These are phyloP conservation scores for Candida gorgasii DNA, from an alignment of 805 yeast species.

Conservation along the genomic window DNA sequence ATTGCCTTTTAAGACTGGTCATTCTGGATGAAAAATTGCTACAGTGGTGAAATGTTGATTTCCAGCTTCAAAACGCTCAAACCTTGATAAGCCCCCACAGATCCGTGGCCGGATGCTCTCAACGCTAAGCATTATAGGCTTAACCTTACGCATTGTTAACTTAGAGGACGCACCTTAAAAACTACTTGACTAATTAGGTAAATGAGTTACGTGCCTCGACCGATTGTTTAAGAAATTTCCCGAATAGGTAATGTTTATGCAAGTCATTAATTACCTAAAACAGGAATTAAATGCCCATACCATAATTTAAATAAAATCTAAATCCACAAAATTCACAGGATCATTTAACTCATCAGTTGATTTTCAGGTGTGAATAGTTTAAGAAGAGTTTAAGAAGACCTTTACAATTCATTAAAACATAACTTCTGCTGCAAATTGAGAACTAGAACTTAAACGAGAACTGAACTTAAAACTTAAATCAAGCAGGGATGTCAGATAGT, in stretches of 20 bases:
- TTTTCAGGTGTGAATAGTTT: not conserved
- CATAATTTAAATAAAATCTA: not conserved
- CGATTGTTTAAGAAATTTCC: conserved; percentile 3
- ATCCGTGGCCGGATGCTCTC: no score
- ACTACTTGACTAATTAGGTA: conserved; percentile 1
- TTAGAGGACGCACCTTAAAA: not conserved
- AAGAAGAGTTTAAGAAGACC: not conserved
- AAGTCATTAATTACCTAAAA: conserved; percentile 7
- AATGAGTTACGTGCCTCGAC: not conserved
- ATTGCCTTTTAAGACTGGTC: no score
- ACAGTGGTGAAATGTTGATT: no score
- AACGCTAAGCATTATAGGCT: no score
- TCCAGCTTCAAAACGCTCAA: no score
- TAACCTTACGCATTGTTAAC: no score
- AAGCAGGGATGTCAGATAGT: conserved; percentile 3
- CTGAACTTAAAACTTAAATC: no score
- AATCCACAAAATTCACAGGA: conserved; percentile 1
- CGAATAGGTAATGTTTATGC: conserved; percentile 4
- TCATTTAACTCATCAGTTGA: not conserved
- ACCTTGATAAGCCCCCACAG: no score
- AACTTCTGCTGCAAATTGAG: no score
- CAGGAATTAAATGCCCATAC: not conserved
- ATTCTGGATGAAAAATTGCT: no score
- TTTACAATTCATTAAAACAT: not conserved
- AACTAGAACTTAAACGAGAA: no score